These are phyloP conservation scores for Aspergillus campestris DNA, from an alignment of 495 filamentous ascomycete genomes.

Conservation along the genomic window DNA sequence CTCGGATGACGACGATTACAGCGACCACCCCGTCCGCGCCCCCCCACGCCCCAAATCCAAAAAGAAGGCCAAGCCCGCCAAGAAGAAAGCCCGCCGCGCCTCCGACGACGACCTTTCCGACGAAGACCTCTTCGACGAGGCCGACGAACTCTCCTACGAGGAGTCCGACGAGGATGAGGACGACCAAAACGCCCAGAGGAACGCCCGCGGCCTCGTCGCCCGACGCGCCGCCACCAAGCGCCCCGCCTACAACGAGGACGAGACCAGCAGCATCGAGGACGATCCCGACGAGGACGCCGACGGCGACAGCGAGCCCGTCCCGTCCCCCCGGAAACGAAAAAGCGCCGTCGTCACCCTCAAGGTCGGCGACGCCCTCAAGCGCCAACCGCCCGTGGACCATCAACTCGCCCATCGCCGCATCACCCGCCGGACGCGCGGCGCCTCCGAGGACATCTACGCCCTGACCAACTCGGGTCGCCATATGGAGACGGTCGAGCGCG, in stretches of 20 bases:
- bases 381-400: conserved; percentile 18
- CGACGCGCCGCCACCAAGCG: conserved; percentile 51
- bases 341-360: conserved; percentile 38
- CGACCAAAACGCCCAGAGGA: conserved; percentile 53
- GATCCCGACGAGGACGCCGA: conserved; percentile 34
- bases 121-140: conserved; percentile 53
- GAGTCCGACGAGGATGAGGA: conserved; percentile 53
- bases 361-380: conserved; percentile 24
- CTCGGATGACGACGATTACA: conserved; percentile 73
- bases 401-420: conserved; percentile 38
- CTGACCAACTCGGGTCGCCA: conserved; percentile 74
- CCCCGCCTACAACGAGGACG: conserved; percentile 27
- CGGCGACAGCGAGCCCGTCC: conserved; percentile 3
- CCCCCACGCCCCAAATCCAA: conserved; percentile 31
- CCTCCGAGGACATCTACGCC: conserved; percentile 51
- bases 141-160: conserved; percentile 52
- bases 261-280: conserved; percentile 18
- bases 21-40: conserved; percentile 29
- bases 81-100: conserved; percentile 44
- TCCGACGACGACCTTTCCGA: conserved; percentile 63
- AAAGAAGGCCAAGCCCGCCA: conserved; percentile 36
- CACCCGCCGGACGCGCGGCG: conserved; percentile 51
- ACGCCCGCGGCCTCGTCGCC: conserved; percentile 61
- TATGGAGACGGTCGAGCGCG: conserved; percentile 47
- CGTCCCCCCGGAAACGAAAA: conserved; percentile 23